These are phyloP conservation scores for Vanrija pseudolonga DNA, from an alignment of 1,284 basidiomycete species.

Conservation along the genomic window DNA sequence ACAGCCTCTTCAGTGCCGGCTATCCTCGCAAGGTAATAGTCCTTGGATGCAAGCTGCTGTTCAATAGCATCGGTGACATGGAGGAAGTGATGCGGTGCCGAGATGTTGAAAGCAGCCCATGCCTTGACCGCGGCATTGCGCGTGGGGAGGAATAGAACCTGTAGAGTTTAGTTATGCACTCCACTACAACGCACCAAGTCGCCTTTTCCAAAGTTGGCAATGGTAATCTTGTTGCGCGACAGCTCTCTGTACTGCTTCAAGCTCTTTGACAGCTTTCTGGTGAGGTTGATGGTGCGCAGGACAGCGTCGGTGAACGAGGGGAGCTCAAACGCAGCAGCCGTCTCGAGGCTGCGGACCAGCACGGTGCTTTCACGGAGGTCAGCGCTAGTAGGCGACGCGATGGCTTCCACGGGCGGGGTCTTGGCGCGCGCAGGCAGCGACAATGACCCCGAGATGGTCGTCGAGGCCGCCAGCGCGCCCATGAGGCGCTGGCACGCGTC, in stretches of 20 bases:
- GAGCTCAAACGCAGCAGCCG: constrained; percentile 65
- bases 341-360: constrained; percentile 34
- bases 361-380: constrained; percentile 32
- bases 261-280: constrained; percentile 93
- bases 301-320: constrained; percentile 78
- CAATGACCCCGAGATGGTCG: constrained; percentile 41
- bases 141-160: constrained; percentile 85
- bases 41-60: constrained; percentile 76
- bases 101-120: constrained; percentile 97
- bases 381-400: constrained; percentile 5
- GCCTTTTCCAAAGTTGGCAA: constrained; percentile 85
- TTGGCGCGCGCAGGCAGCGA: constrained; percentile 18
- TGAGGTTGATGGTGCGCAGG: constrained; percentile 71
- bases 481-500: constrained; percentile 41
- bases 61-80: constrained; percentile 77
- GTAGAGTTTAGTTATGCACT: neutral
- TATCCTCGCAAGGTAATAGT: constrained; percentile 93
- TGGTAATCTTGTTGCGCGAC: constrained; percentile 87
- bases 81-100: constrained; percentile 95
- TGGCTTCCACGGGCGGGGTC: constrained; percentile 6
- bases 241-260: constrained; percentile 90
- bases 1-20: constrained; percentile 80
- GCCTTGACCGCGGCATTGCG: constrained; percentile 85
- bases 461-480: constrained; percentile 38
- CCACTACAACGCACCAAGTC: constrained; percentile 60